A percentile compares a stretch with the other conserved stretches of the same genome.
Conservation (phyloP, 305 asterid genomes). For the Coffea humblotiana region DNA sequence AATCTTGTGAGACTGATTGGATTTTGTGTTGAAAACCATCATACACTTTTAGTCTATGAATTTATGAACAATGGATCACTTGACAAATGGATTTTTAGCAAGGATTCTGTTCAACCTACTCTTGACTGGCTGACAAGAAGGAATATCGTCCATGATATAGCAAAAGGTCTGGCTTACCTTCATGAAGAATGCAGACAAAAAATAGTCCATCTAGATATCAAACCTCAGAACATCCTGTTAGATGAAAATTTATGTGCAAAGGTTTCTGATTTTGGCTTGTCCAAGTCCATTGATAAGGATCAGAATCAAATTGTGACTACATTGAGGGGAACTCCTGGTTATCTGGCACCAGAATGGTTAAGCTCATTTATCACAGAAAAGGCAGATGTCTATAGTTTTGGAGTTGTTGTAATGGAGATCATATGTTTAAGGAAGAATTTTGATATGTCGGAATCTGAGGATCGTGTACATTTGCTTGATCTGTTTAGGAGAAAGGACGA, state of each 20-base stretch:
- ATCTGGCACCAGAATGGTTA: constrained; percentile 48
- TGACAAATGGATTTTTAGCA: background rate
- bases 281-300: constrained; percentile 35
- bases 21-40: background rate
- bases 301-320: constrained; percentile 32
- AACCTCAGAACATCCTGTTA: constrained; percentile 3
- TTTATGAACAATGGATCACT: background rate
- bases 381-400: constrained; percentile 40
- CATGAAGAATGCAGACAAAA: constrained; percentile 26
- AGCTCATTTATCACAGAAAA: constrained; percentile 33
- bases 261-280: constrained; percentile 39
- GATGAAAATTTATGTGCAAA: constrained; percentile 30
- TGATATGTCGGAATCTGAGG: constrained; percentile 18
- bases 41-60: background rate
- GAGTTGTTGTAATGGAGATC: constrained; percentile 37
- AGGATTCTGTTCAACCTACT: background rate
- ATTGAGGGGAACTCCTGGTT: constrained; percentile 44
- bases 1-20: background rate
- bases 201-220: background rate
- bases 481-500: constrained; percentile 28
- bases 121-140: background rate
- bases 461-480: constrained; percentile 18
- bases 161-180: constrained; percentile 41
- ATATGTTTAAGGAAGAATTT: constrained; percentile 30
- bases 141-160: constrained; percentile 30